Evolutionary conservation across 2,329 filamentous ascomycete species (phyloP).

Genomic region (Aureobasidium sp.): DNA sequence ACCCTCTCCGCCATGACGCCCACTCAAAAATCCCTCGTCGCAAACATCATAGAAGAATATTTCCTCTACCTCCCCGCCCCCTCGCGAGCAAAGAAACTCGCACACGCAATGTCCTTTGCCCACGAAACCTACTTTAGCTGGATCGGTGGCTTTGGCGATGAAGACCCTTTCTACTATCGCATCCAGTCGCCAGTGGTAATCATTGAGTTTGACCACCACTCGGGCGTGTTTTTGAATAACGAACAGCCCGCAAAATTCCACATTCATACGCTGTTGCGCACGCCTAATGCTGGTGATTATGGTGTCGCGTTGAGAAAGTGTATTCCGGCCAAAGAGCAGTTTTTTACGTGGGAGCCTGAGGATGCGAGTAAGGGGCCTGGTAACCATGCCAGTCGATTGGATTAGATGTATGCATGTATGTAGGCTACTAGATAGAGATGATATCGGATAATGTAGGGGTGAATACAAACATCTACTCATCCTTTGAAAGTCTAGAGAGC

Average conservation of each 20-base stretch:
- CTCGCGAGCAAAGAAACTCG: slow-evolving; percentile 50
- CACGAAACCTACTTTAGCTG: slow-evolving; percentile 72
- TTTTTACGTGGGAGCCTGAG: slow-evolving; percentile 18
- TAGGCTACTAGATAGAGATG: neutral
- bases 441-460: neutral
- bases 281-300: slow-evolving; percentile 71
- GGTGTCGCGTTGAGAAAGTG: slow-evolving; percentile 45
- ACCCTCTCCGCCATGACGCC: slow-evolving; percentile 43
- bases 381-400: slow-evolving; percentile 9
- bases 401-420: neutral
- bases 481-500: too few relatives aligned
- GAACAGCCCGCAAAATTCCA: slow-evolving; percentile 69
- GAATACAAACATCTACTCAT: neutral
- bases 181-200: slow-evolving; percentile 70
- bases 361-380: slow-evolving; percentile 7
- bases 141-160: slow-evolving; percentile 62
- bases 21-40: slow-evolving; percentile 48
- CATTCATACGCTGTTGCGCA: slow-evolving; percentile 66
- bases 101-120: slow-evolving; percentile 49
- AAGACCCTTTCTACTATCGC: slow-evolving; percentile 70
- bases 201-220: slow-evolving; percentile 74
- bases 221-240: slow-evolving; percentile 69
- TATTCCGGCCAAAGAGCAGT: slow-evolving; percentile 14
- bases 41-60: slow-evolving; percentile 55
- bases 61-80: slow-evolving; percentile 58